A percentile compares a stretch with the other conserved stretches of the same genome.
These are phyloP conservation scores for Ustilago loliicola DNA, from an alignment of 1,284 basidiomycete genomes.

Conservation along the genomic window DNA sequence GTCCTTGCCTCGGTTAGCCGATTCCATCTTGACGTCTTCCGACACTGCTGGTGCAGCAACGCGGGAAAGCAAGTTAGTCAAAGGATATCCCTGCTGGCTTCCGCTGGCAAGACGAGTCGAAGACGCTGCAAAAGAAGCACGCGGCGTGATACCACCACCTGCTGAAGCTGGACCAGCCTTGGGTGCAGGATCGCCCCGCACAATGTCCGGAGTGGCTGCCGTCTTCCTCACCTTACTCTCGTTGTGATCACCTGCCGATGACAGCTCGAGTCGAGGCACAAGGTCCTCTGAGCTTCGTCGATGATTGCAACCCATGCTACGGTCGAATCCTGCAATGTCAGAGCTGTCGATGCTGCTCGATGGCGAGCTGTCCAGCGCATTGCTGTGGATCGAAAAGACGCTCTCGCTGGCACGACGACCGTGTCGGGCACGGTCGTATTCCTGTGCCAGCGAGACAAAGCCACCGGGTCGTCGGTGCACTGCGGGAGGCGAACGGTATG, in stretches of 20 bases:
- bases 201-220: constrained; percentile 12
- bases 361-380: constrained; percentile 39
- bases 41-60: neutral
- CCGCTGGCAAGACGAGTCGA: neutral
- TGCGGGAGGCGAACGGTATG: constrained; percentile 33
- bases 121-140: constrained; percentile 21
- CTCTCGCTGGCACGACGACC: constrained; percentile 31
- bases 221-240: constrained; percentile 5
- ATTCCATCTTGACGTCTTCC: constrained; percentile 1
- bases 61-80: constrained; percentile 27
- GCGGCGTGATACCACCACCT: constrained; percentile 24
- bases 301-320: neutral
- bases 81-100: constrained; percentile 23
- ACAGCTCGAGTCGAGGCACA: constrained; percentile 18
- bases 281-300: constrained; percentile 14
- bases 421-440: constrained; percentile 40
- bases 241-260: neutral
- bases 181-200: constrained; percentile 35
- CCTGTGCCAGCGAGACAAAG: constrained; percentile 49
- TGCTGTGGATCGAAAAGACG: constrained; percentile 40
- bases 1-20: neutral
- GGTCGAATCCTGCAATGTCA: constrained; percentile 13
- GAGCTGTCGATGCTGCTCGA: constrained; percentile 40
- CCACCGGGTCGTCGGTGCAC: constrained; percentile 49
- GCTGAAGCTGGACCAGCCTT: constrained; percentile 16